Base-by-base conservation (phyloP, 2,329 filamentous ascomycete genomes). In the Ilyonectria sp. region DNA sequence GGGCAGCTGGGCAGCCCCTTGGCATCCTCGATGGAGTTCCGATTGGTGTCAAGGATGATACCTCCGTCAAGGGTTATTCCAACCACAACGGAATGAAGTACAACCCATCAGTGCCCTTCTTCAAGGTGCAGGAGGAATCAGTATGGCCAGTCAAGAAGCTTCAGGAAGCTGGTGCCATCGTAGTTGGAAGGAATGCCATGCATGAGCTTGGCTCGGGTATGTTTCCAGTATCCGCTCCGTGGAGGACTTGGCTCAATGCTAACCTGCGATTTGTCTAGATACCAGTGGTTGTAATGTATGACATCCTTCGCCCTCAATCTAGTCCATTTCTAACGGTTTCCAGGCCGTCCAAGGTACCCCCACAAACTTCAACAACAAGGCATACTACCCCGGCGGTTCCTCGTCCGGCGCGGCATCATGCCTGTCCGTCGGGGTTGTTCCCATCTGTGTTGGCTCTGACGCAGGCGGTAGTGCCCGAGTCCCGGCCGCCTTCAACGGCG, bases 1-100 rank as follows among this genome's bases (percentile, higher is more conserved):
- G 92, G 80, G 88, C 89, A 65, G 83, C 86, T 17, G 92, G 93
- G 0, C 86, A 86, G 68, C 86, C 90, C 0, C 79, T 94, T 17
- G 86, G 93, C 13, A 82, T 93, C 6, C 83, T 97, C 8, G 94
- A 97, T 75, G 94, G 94, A 13, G 89, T 97, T 1, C 94, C 94
- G 0, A 88, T 97, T 55, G 92, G 91, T 0, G 89, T 96, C 74
- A 97, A 97, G 81, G 94, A 97, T 76, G 94, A 97, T 75, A 86
- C 91, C 17, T 86, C 92, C 70, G 83, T 94, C 35, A 85, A 89
- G 70, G 93, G 92, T 15, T 95, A 94, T 77, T 86, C 88, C 57
- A 89, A 86, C 69, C 91, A 89, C 60, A 81, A 88, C 54, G 94
- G 92, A 23, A 90, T 91, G 74, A 86, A 82, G 68, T 84, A 90